Percentiles rank a stretch among this genome's conserved stretches.
Evolutionary conservation across 345 rosid species (phyloP).

Genomic region (Mallotus nudiflorus): DNA sequence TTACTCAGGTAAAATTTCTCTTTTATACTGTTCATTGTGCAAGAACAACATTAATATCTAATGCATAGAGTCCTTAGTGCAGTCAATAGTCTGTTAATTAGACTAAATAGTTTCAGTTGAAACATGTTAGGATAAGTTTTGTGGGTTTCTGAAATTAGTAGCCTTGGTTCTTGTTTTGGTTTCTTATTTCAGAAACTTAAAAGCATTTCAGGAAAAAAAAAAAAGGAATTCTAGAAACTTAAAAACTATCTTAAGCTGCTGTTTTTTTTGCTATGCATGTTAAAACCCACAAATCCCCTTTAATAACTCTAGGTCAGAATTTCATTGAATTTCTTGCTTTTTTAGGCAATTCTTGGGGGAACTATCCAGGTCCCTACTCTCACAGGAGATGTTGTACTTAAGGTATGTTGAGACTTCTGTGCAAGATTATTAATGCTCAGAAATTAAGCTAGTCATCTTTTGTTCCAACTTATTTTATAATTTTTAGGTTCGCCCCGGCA

Average conservation of each 20-base stretch:
- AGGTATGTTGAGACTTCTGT: conserved; percentile 47
- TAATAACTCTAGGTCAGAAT: not conserved
- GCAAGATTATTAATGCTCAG: not conserved
- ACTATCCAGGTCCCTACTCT: conserved; percentile 97
- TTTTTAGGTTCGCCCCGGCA: conserved; percentile 86
- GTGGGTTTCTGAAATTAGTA: too few relatives aligned
- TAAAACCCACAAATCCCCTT: not conserved
- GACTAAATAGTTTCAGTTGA: not conserved
- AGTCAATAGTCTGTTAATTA: not conserved
- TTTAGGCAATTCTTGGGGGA: conserved; percentile 97
- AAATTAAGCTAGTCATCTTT: not conserved
- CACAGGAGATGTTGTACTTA: conserved; percentile 96
- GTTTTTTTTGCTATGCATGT: not conserved
- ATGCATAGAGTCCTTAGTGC: not conserved
- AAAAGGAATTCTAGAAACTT: too few relatives aligned
- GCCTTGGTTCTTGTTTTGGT: not conserved
- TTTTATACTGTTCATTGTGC: not conserved
- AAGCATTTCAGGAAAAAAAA: too few relatives aligned
- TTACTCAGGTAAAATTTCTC: conserved; percentile 64
- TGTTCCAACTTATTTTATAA: not conserved
- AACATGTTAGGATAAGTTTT: not conserved
- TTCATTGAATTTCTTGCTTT: conserved; percentile 17
- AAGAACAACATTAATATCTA: conserved; percentile 1
- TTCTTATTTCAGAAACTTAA: not conserved
- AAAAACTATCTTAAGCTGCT: not conserved